Percentiles rank a stretch among this genome's conserved stretches.
phyloP scores from a whole-genome alignment of 257 asterid species.

The Sherardia arvensis region DNA sequence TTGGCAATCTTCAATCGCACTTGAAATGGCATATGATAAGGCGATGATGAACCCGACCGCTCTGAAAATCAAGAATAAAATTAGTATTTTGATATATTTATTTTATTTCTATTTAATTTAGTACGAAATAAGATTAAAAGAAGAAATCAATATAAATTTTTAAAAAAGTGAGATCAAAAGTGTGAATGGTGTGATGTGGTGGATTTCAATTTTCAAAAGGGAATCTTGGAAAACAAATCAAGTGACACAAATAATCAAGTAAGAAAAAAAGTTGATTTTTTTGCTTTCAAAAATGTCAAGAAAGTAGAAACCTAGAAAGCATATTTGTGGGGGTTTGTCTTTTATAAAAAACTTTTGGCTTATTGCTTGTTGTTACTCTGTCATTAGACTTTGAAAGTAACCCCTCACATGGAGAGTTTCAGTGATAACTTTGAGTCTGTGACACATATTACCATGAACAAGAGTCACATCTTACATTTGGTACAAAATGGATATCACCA shows the following conservation, averaged over 20 bases:
- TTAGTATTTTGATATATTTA: too few relatives aligned
- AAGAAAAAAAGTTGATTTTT: not conserved
- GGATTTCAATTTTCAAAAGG: not conserved
- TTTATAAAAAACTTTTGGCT: slow-evolving; percentile 48
- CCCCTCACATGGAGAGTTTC: slow-evolving; percentile 21
- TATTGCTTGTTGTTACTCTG: slow-evolving; percentile 33
- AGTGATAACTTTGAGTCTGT: slow-evolving; percentile 2
- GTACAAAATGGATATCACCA: not conserved
- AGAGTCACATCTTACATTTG: not conserved
- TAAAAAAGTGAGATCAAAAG: not conserved
- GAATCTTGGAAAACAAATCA: not conserved
- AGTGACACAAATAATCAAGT: slow-evolving; percentile 2
- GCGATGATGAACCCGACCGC: slow-evolving; percentile 73
- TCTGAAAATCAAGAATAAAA: slow-evolving; percentile 27
- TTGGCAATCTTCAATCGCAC: slow-evolving; percentile 62
- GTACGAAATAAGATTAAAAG: too few relatives aligned
- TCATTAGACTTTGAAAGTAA: slow-evolving; percentile 14
- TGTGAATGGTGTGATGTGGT: not conserved
- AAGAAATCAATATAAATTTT: too few relatives aligned
- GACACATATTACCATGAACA: not conserved
- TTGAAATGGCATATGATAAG: slow-evolving; percentile 49
- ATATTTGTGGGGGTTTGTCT: slow-evolving; percentile 3
- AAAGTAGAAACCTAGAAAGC: not conserved
- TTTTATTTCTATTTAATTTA: too few relatives aligned
- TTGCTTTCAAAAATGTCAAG: not conserved